Conservation (phyloP, 1,139 yeast genomes). For the Diutina sp. region DNA sequence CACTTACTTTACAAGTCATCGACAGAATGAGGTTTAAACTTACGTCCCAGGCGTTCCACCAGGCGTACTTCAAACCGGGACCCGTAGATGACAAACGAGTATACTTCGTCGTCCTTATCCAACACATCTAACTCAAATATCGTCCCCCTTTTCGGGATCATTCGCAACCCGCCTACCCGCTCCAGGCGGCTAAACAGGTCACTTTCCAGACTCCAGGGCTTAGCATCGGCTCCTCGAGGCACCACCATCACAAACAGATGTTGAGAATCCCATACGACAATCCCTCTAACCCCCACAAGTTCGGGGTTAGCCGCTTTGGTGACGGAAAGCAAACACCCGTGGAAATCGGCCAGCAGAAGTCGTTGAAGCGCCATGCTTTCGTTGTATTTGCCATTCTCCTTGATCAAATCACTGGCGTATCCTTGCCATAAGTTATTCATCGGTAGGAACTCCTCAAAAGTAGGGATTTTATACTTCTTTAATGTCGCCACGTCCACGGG, state of each 20-base stretch:
- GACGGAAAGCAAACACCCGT: conserved; percentile 62
- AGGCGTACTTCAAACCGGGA: conserved; percentile 67
- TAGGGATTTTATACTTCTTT: conserved; percentile 25
- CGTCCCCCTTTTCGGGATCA: conserved; percentile 49
- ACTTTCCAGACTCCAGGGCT: background rate
- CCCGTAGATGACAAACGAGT: conserved; percentile 63
- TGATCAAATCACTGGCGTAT: conserved; percentile 45
- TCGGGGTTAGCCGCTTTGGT: conserved; percentile 43
- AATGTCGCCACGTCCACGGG: background rate
- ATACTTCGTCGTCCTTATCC: conserved; percentile 14
- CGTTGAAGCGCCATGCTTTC: conserved; percentile 33
- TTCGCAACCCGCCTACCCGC: conserved; percentile 37
- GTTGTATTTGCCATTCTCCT: conserved; percentile 13
- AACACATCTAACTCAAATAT: conserved; percentile 44
- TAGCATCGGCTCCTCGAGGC: conserved; percentile 14
- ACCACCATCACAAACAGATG: conserved; percentile 57
- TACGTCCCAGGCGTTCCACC: conserved; percentile 72
- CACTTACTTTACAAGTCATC: conserved; percentile 33
- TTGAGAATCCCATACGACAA: conserved; percentile 81
- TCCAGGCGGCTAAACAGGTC: conserved; percentile 13
- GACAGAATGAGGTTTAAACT: conserved; percentile 70
- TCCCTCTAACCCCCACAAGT: conserved; percentile 57
- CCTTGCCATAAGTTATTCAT: conserved; percentile 50
- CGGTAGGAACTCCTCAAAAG: conserved; percentile 37
- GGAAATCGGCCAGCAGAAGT: conserved; percentile 70